Percentiles rank a stretch among this genome's conserved stretches.
Evolutionary conservation across 768 basidiomycete species (phyloP).

Genomic region (Suillus decipiens): DNA sequence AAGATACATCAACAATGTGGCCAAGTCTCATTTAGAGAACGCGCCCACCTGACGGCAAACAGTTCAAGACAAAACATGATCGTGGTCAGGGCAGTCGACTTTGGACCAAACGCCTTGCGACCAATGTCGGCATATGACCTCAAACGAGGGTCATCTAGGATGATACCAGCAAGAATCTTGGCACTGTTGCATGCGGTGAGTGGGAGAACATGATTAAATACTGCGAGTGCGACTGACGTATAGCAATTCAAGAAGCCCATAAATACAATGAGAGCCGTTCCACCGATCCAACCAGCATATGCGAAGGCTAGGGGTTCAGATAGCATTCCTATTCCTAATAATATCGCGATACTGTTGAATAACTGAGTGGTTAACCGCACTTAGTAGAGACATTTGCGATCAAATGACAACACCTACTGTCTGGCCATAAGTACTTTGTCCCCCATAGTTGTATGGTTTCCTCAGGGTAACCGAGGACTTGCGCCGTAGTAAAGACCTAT

Average conservation of each 20-base stretch:
- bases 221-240: slow-evolving; percentile 56
- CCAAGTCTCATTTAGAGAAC: neutral
- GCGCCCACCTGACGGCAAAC: slow-evolving; percentile 72
- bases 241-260: slow-evolving; percentile 86
- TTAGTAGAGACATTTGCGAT: neutral
- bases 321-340: slow-evolving; percentile 87
- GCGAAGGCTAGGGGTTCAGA: slow-evolving; percentile 91
- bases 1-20: slow-evolving; percentile 5
- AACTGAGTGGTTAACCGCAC: slow-evolving; percentile 45
- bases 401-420: slow-evolving; percentile 47
- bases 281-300: slow-evolving; percentile 86
- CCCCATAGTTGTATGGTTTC: slow-evolving; percentile 39
- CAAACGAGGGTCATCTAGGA: slow-evolving; percentile 65
- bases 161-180: slow-evolving; percentile 80
- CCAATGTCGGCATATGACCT: slow-evolving; percentile 91
- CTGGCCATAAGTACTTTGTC: slow-evolving; percentile 73
- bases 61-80: slow-evolving; percentile 84
- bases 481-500: slow-evolving; percentile 8
- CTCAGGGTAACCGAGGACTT: slow-evolving; percentile 1
- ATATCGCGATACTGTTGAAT: slow-evolving; percentile 86
- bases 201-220: slow-evolving; percentile 10
- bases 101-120: slow-evolving; percentile 81
- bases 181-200: slow-evolving; percentile 50
- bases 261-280: slow-evolving; percentile 69
- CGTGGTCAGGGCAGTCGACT: slow-evolving; percentile 64